Conservation (phyloP, 768 basidiomycete genomes). For the Phylloporus sp. region DNA sequence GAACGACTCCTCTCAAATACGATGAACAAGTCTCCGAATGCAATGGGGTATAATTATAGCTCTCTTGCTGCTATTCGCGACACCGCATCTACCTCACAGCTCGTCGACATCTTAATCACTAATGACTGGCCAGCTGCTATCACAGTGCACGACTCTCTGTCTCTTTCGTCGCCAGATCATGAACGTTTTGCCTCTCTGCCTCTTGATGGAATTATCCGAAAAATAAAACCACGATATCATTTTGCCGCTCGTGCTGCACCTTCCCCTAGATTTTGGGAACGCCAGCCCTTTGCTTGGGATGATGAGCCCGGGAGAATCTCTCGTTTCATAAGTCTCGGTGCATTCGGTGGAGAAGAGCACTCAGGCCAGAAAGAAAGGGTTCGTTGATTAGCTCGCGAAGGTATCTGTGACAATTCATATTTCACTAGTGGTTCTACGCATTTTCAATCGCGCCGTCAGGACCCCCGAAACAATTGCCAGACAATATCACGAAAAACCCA, state of each 20-base stretch:
- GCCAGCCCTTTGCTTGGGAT: slow-evolving; percentile 88
- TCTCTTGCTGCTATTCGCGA: slow-evolving; percentile 69
- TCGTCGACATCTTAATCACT: slow-evolving; percentile 78
- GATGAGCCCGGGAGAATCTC: slow-evolving; percentile 64
- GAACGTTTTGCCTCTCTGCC: slow-evolving; percentile 47
- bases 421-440: slow-evolving; percentile 90
- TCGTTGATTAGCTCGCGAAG: slow-evolving; percentile 25
- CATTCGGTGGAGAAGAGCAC: slow-evolving; percentile 67
- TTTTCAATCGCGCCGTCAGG: slow-evolving; percentile 72
- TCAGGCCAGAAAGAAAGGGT: slow-evolving; percentile 81
- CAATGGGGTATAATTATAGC: slow-evolving; percentile 48
- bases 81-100: slow-evolving; percentile 54
- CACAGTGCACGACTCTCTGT: slow-evolving; percentile 53
- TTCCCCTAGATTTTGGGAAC: slow-evolving; percentile 88
- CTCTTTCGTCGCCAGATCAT: slow-evolving; percentile 44
- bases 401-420: slow-evolving; percentile 6
- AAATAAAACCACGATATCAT: slow-evolving; percentile 82
- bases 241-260: slow-evolving; percentile 65
- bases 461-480: slow-evolving; percentile 41
- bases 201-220: slow-evolving; percentile 60
- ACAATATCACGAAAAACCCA: slow-evolving; percentile 70
- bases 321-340: slow-evolving; percentile 78
- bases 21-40: slow-evolving; percentile 45
- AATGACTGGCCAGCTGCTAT: slow-evolving; percentile 73
- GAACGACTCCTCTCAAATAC: slow-evolving; percentile 73